Base-by-base conservation (phyloP, 1,139 yeast species). In the Saccharomycopsis crataegensis region DNA sequence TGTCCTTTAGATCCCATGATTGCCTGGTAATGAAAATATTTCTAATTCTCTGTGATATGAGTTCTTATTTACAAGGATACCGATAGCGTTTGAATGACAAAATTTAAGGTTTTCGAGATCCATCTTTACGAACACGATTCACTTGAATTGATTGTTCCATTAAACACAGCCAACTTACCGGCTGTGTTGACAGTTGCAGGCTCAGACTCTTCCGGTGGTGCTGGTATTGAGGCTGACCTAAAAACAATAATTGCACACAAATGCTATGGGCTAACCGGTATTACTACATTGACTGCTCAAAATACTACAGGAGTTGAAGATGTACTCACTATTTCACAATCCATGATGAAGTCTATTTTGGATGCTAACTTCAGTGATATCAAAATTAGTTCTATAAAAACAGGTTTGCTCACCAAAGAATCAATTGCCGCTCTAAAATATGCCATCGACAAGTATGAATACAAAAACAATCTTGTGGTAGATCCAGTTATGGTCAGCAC, bases 171-270 rank as follows among this genome's bases (percentile, higher is more conserved):
- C 5, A 5, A 11, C 2, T 3, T n/a, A 36, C 49, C 49, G 16
- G 34, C 9, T 8, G 88, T 83, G 4, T 65, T 84, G 59, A 80
- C 89, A 0, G 74, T 85, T 48, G 91, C 91, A 11, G 96, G 96
- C 0, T 85, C 95, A 0, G 97, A 90, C 65, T 80, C 85, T 50
- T 86, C 96, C 2, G 97, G 97, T 2, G 97, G 97, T 5, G 97
- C 97, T 1, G 97, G 97, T 11, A 83, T 90, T 55, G 97, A 90
- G 64, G 97, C 97, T 0, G 97, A 90, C 66, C 67, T 90, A 52
- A 90, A 90, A 68, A 85, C 96, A 0, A 78, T 90, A 57, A 75
- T 87, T 3, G 88, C 86, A 2, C 91, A 87, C 63, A 77, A 79
- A 28, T 90, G 89, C 49, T 90, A 84, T 64, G 96, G 89, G 1